Evolutionary conservation across 257 asterid species (phyloP).

Genomic region (Solanum appendiculatum): DNA sequence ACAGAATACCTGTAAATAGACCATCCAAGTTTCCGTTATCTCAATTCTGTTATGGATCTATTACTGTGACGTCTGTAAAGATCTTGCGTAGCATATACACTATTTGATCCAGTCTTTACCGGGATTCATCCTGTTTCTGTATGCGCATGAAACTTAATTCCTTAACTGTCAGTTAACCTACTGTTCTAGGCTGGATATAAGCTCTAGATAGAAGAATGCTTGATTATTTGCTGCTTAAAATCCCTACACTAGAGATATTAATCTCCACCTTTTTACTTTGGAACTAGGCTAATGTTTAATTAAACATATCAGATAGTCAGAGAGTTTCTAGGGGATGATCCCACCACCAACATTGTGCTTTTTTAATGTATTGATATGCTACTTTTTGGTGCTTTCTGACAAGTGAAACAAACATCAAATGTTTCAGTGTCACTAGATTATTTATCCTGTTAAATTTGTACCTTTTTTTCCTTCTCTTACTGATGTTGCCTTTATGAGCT

Average conservation of each 20-base stretch:
- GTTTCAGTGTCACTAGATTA: background rate
- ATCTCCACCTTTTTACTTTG: background rate
- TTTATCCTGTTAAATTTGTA: background rate
- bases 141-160: background rate
- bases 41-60: background rate
- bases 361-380: background rate
- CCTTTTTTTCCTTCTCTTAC: background rate
- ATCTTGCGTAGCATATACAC: background rate
- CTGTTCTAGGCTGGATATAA: background rate
- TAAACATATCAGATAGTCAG: background rate
- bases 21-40: background rate
- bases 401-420: background rate
- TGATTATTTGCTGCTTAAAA: background rate
- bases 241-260: background rate
- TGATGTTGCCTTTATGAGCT: background rate
- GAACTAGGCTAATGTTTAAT: background rate
- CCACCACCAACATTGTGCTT: background rate
- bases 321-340: background rate
- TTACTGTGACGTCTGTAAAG: background rate
- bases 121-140: background rate
- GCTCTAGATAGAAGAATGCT: background rate
- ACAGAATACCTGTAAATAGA: background rate
- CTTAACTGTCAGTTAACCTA: background rate
- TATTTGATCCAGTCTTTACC: background rate
- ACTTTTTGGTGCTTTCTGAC: background rate